A percentile compares a stretch with the other conserved stretches of the same genome.
phyloP scores from a whole-genome alignment of 257 asterid species.

The Solanum corneliomulleri region DNA sequence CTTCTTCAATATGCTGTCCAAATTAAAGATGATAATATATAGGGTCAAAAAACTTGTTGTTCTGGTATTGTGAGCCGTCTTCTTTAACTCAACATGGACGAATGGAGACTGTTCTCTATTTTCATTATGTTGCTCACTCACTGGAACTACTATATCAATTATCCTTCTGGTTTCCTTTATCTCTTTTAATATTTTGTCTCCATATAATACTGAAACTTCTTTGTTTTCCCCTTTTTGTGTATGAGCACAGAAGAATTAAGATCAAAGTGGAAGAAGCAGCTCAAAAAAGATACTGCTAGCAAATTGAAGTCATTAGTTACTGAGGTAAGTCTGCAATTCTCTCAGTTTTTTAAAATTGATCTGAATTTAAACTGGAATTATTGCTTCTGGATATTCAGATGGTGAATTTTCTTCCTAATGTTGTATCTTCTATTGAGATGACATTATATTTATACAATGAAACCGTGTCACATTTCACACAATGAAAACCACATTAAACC shows the following conservation, averaged over 20 bases:
- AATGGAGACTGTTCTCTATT: not conserved
- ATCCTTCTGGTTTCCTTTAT: not conserved
- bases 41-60: not conserved
- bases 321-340: slow-evolving; percentile 36
- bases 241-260: slow-evolving; percentile 78
- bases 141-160: not conserved
- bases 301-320: slow-evolving; percentile 80
- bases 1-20: not conserved
- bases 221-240: not conserved
- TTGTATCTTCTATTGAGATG: not conserved
- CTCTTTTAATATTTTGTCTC: not conserved
- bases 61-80: not conserved
- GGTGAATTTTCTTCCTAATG: not conserved
- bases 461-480: not conserved
- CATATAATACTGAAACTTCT: not conserved
- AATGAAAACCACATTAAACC: not conserved
- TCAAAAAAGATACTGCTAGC: slow-evolving; percentile 74
- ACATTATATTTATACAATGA: not conserved
- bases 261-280: slow-evolving; percentile 83
- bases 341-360: not conserved
- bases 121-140: not conserved
- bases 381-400: not conserved
- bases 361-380: not conserved
- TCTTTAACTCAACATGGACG: not conserved
- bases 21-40: not conserved